phyloP scores from a whole-genome alignment of 352 stramenopile species.

The Globisporangium paddicum region DNA sequence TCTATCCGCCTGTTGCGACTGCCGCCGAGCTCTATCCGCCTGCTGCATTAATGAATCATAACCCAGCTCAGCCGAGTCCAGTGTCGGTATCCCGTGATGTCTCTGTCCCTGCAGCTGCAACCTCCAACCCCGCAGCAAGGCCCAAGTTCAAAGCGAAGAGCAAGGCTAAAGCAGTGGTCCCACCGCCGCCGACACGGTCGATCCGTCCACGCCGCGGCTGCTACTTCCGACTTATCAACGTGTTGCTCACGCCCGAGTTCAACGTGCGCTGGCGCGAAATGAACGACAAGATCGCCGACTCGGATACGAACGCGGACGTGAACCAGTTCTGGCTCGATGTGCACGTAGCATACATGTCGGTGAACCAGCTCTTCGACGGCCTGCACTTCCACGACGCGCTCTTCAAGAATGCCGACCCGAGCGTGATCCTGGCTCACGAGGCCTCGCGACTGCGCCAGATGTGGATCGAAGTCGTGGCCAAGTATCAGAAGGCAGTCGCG shows the following conservation, averaged over 20 bases:
- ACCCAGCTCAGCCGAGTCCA: background rate
- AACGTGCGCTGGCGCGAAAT: conserved; percentile 50
- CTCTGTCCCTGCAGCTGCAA: background rate
- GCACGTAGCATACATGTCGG: conserved; percentile 44
- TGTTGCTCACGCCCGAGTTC: conserved; percentile 55
- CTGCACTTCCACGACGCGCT: conserved; percentile 64
- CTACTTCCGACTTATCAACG: conserved; percentile 68
- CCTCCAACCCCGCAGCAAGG: background rate
- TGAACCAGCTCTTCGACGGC: conserved; percentile 40
- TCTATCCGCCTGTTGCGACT: background rate
- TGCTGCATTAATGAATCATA: background rate
- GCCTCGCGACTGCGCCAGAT: conserved; percentile 52
- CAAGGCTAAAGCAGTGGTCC: background rate
- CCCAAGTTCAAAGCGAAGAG: background rate
- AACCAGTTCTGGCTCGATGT: conserved; percentile 56
- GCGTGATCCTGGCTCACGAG: conserved; percentile 40
- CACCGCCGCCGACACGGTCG: background rate
- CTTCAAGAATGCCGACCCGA: conserved; percentile 45
- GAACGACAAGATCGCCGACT: conserved; percentile 7
- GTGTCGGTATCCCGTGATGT: background rate
- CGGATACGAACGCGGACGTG: conserved; percentile 19
- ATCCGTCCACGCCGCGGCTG: conserved; percentile 44
- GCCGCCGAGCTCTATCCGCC: background rate
- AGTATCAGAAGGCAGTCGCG: conserved; percentile 42
- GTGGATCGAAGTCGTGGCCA: conserved; percentile 50